Evolutionary conservation across 495 filamentous ascomycete genomes (phyloP), one percentile per base, ranked within the genome.

Genomic region (Aspergillus sclerotioniger): DNA sequence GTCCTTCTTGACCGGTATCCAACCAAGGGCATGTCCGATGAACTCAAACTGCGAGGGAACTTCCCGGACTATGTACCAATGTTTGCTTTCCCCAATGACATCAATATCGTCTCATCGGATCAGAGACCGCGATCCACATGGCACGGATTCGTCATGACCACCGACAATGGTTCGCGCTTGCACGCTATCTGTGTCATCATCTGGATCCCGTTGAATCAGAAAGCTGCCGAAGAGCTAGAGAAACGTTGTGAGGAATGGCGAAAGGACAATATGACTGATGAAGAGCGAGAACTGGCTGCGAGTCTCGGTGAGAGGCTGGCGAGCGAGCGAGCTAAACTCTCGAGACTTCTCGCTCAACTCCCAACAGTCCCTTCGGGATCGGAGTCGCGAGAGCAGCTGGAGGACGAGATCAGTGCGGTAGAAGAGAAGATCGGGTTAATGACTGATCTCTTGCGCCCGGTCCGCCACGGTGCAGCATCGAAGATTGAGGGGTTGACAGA

Each of bases 141-240:
- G 94, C 94, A 98, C 78, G 94, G 94, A 43, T 98, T 98, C 69
- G 91, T 90, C 57, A 98, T 98, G 94, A 98, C 94, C 4, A 90
- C 87, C 43, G 87, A 87, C 33, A 94, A 98, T 68, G 92, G 90
- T 60, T 89, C 91, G 41, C 92, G 90, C 63, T 80, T 98, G 17
- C 92, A 98, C 66, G 94, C 91, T 28, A 90, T 98, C 57, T 92
- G 89, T 62, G 80, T 97, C 55, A 94, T 91, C 52, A 82, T 96
- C 29, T 98, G 94, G 94, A 88, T 92, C 53, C 92, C 94, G 2
- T 74, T 98, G 45, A 90, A 90, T 62, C 79, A 82, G 12, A 81
- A 85, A 58, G 88, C 93, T 1, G 91, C 94, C 6, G 92, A 90
- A 57, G 86, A 93, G 60, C 80, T 98, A 8, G 94, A 98, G 73